Evolutionary conservation across 768 basidiomycete species (phyloP), one percentile per base, ranked within the genome.

Genomic region (Kwoniella europaea): DNA sequence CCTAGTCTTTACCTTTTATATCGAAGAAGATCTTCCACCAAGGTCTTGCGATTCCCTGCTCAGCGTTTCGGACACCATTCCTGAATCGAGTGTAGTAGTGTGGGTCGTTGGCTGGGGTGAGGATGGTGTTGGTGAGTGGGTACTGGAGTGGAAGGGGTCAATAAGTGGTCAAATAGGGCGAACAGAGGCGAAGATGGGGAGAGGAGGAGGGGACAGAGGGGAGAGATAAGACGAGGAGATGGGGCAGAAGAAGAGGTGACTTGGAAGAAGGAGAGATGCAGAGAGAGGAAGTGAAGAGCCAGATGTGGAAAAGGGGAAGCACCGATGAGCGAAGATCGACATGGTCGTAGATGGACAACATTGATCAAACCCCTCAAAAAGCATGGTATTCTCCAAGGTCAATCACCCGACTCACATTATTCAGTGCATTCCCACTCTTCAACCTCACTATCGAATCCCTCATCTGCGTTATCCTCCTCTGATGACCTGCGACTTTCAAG

Each of bases 11-110:
- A 5, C 82, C 82, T 61, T 77, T 76, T 13, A 79, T 63, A 68
- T 80, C 77, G 77, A 83, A 83, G 69, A 83, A 83, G 27, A 69
- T 68, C 72, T 76, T 79, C 78, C 79, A 82, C 76, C 76, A 83
- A 56, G 76, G 79, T 64, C 82, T 62, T 20, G 72, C 72, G 43
- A 81, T 68, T 0, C 82, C 82, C 58, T 78, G 69, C 12, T 73
- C 72, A 12, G 78, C 72, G 7, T 71, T 71, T 41, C 76, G 71
- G 15, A 83, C 79, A 53, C 79, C 82, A 18, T 83, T 76, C 50
- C 73, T 56, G 7, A 83, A 74, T 10, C 82, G 71, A 12, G 74
- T 78, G 67, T 81, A 83, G 65, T 75, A 79, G 24, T 74, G 55
- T 12, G 79, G 78, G 69, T 83, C 82, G 50, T 82, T 74, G 20